Evolutionary conservation across 805 yeast species (phyloP), one percentile per base, ranked within the genome.

Genomic region (Priceomyces fermenticarens): DNA sequence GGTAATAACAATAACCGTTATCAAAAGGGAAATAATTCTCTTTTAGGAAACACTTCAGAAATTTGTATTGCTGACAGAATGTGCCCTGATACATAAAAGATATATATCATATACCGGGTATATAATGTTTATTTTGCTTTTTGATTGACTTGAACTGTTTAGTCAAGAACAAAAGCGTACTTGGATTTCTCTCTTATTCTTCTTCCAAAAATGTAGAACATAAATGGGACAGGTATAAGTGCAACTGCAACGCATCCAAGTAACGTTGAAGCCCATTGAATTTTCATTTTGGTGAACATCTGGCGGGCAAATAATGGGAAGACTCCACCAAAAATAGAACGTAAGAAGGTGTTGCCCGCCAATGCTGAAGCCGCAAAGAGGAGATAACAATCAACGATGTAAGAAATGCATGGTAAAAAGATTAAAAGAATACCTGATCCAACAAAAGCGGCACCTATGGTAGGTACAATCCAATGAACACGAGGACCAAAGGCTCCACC

Each of bases 401-500:
- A 81, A 57, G 77, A 79, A 38, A 81, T 58, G 44, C 78, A 72
- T 7, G 83, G 80, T 48, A 78, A 78, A 68, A 81, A 81, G 37
- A 78, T 73, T 35, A 73, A 65, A 38, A 80, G 60, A 46, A 80
- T 70, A 9, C 84, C 84, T 45, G 52, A 47, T 15, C 71, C 72
- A 40, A 60, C 46, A 35, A 55, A 53, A 1, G 66, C 56, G 3
- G 80, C 78, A 39, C 78, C 72, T 14, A 75, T 49, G 7, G 68
- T 67, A 11, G 80, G 71, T 4, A 81, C 84, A 35, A 81, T 82
- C 91, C 91, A 89, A 57, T 83, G 96, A 30, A 87, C 78, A 11
- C 63, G 62, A 28, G 81, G 62, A 36, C 77, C 82, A 62, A 81
- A 89, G 47, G 78, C 75, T 57, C 96, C 96, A 9, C 91, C 70